Evolutionary conservation across 176 grass and related monocot genomes (phyloP).

Genomic region (Zoysia pacifica): DNA sequence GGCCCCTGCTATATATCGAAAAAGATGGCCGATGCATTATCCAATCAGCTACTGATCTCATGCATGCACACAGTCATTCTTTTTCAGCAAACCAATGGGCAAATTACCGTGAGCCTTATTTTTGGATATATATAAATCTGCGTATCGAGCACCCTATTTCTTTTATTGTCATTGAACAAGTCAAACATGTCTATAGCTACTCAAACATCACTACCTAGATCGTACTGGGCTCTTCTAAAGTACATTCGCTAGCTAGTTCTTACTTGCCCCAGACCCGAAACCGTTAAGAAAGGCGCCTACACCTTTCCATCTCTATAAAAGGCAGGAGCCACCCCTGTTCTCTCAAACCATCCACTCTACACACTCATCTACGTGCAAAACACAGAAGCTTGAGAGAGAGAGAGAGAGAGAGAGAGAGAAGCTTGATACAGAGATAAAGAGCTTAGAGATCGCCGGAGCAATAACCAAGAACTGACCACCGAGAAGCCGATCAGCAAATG

Average conservation of each 20-base stretch:
- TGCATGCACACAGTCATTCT: neutral
- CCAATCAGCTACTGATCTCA: slow-evolving; percentile 16
- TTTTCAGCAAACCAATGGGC: neutral
- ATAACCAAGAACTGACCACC: neutral
- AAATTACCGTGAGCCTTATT: neutral
- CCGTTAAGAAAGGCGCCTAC: slow-evolving; percentile 12
- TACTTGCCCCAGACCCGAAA: neutral
- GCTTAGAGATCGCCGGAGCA: no score
- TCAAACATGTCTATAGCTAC: neutral
- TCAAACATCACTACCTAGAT: neutral
- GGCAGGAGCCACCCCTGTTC: neutral
- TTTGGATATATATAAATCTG: neutral
- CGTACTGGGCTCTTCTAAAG: slow-evolving; percentile 2
- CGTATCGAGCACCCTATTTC: neutral
- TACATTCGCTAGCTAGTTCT: neutral
- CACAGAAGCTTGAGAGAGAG: neutral
- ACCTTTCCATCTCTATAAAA: slow-evolving; percentile 37
- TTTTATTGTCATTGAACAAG: neutral
- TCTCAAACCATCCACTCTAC: slow-evolving; percentile 22
- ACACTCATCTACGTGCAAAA: slow-evolving; percentile 1
- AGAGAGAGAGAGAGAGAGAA: neutral
- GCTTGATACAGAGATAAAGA: neutral
- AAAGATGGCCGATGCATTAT: slow-evolving; percentile 23
- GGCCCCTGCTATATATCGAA: slow-evolving; percentile 7
- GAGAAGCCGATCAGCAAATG: slow-evolving; percentile 3